These are phyloP conservation scores for Anthracocystis panici-leucophaei DNA, from an alignment of 1,284 basidiomycete genomes.

Conservation along the genomic window DNA sequence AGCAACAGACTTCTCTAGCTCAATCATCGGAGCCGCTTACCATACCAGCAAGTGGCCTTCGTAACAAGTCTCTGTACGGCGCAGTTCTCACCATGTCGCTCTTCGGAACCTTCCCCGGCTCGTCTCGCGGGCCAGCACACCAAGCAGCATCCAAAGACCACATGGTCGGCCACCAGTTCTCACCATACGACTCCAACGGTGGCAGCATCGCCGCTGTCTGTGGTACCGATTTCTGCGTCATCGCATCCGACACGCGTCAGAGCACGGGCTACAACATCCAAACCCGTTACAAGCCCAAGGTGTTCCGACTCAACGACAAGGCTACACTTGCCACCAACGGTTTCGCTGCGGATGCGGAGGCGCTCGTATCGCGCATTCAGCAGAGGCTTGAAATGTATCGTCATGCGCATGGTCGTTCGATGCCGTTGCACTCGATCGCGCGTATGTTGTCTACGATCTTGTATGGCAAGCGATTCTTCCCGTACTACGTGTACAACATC, in stretches of 20 bases:
- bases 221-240: conserved; percentile 67
- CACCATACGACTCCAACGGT: conserved; percentile 67
- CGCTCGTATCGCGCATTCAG: conserved; percentile 61
- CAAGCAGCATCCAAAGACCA: conserved; percentile 39
- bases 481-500: conserved; percentile 70
- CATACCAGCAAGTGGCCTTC: no score
- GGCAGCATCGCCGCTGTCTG: conserved; percentile 68
- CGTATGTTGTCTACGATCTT: conserved; percentile 68
- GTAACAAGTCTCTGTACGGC: neutral
- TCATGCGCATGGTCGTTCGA: conserved; percentile 64
- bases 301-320: conserved; percentile 67
- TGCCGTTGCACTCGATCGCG: conserved; percentile 68
- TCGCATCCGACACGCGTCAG: conserved; percentile 68
- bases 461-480: conserved; percentile 69
- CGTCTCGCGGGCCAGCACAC: conserved; percentile 32
- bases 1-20: neutral
- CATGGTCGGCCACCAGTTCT: conserved; percentile 65
- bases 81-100: conserved; percentile 37
- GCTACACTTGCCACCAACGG: conserved; percentile 68
- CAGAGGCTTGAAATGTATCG: conserved; percentile 67
- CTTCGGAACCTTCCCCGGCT: conserved; percentile 49
- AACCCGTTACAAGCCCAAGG: conserved; percentile 69
- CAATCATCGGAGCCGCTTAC: neutral
- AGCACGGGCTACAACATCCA: conserved; percentile 69
- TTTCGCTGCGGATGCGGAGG: conserved; percentile 68